Percentiles rank a stretch among this genome's conserved stretches.
These are phyloP conservation scores for Cladosporium phlei DNA, from an alignment of 2,329 filamentous ascomycete species.

Conservation along the genomic window DNA sequence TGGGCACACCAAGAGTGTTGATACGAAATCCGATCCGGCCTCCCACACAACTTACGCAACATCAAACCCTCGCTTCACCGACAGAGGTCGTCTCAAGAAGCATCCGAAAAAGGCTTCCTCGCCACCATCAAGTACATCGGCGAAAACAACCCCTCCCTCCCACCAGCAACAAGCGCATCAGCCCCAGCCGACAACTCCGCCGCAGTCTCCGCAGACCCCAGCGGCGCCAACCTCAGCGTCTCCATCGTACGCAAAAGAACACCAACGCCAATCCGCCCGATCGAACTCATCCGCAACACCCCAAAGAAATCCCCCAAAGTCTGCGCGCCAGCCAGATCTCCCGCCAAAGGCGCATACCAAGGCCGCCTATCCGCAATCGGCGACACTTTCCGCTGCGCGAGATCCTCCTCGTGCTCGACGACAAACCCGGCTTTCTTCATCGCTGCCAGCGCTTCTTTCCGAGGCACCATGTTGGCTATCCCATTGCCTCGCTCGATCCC, in stretches of 20 bases:
- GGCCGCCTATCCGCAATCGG: conserved; percentile 19
- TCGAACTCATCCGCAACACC: conserved; percentile 1
- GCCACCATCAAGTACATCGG: conserved; percentile 96
- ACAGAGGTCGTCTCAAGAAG: too few species aligned
- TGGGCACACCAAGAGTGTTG: too few species aligned
- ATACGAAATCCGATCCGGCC: too few species aligned
- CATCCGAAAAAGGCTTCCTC: conserved; percentile 81
- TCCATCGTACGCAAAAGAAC: conserved; percentile 1
- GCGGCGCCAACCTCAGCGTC: not conserved
- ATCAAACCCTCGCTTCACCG: too few species aligned
- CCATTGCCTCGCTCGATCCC: conserved; percentile 29
- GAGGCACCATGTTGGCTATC: conserved; percentile 25
- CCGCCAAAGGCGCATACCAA: conserved; percentile 24
- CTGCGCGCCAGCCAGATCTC: not conserved
- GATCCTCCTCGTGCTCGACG: conserved; percentile 26
- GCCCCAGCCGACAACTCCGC: conserved; percentile 61
- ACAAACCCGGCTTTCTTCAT: conserved; percentile 26
- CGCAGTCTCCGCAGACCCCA: conserved; percentile 6
- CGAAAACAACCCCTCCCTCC: conserved; percentile 79
- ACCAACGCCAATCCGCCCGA: not conserved
- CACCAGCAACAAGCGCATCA: conserved; percentile 42
- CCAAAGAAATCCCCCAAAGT: not conserved
- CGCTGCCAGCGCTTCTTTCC: conserved; percentile 19
- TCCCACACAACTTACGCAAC: too few species aligned
- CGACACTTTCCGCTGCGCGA: conserved; percentile 19